These are phyloP conservation scores for Acer yangbiense DNA, from an alignment of 345 rosid genomes.

Conservation along the genomic window DNA sequence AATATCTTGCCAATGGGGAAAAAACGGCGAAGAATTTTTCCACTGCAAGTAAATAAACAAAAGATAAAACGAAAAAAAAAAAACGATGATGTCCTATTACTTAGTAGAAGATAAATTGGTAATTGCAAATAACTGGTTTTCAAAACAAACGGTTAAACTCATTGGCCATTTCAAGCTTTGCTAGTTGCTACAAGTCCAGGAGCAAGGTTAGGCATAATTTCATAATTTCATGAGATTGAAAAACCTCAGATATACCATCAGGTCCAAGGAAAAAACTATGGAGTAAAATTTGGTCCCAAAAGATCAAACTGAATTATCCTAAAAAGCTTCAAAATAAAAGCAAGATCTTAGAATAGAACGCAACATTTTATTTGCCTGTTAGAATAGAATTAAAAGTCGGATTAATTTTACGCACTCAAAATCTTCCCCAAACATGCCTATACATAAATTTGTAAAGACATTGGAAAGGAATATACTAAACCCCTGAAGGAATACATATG, in stretches of 20 bases:
- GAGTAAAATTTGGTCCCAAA: constrained; percentile 4
- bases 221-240: not conserved
- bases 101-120: not conserved
- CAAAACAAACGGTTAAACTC: not conserved
- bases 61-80: not conserved
- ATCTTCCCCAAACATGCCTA: not conserved
- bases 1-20: constrained; percentile 71
- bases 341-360: not conserved
- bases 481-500: not conserved
- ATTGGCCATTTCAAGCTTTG: not conserved
- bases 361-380: not conserved
- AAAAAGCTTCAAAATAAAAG: not conserved
- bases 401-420: not conserved
- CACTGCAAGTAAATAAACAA: constrained; percentile 45
- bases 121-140: not conserved
- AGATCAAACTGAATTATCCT: not conserved
- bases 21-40: constrained; percentile 58
- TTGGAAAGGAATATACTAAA: not conserved
- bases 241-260: not conserved
- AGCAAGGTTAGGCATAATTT: not conserved
- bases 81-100: not conserved
- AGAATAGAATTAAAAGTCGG: not conserved
- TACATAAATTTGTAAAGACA: not conserved
- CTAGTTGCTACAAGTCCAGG: not conserved
- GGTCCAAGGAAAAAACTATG: not conserved